These are phyloP conservation scores for Colletotrichum somersetense DNA, from an alignment of 2,329 filamentous ascomycete genomes.

Conservation along the genomic window DNA sequence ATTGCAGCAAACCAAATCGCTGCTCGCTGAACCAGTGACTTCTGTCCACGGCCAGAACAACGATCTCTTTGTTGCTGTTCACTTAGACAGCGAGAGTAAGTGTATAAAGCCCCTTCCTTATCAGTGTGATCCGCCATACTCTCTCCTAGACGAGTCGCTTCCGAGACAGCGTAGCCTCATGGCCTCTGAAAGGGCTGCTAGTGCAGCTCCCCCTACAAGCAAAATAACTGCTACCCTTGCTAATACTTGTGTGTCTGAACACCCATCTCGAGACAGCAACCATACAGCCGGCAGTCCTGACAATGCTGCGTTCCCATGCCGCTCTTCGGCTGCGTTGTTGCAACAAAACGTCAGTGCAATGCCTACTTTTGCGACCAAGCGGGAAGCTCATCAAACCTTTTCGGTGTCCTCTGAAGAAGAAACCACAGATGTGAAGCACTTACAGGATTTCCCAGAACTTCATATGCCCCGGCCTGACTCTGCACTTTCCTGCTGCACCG, in stretches of 20 bases:
- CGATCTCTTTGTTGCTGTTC: slow-evolving; percentile 27
- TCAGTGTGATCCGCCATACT: slow-evolving; percentile 4
- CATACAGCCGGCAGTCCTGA: background rate
- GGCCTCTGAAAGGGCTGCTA: slow-evolving; percentile 19
- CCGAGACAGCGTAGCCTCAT: background rate
- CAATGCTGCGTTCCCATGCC: background rate
- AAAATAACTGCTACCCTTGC: slow-evolving; percentile 15
- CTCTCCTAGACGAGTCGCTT: background rate
- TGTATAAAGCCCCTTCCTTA: background rate
- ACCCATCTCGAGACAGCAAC: background rate
- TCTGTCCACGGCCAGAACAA: background rate
- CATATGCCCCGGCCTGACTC: background rate
- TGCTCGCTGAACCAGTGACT: background rate
- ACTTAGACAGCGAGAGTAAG: slow-evolving; percentile 7
- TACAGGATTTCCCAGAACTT: background rate
- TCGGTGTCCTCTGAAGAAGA: background rate
- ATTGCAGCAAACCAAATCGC: slow-evolving; percentile 2
- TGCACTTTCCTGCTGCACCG: slow-evolving; percentile 17
- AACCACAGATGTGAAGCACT: background rate
- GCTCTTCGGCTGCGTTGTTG: background rate
- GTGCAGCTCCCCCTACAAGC: background rate
- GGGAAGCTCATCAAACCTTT: background rate
- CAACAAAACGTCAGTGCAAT: slow-evolving; percentile 5
- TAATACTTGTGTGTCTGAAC: background rate
- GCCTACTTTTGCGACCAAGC: background rate